These are phyloP conservation scores for Phytopythium aichiense DNA, from an alignment of 352 stramenopile genomes.

Conservation along the genomic window DNA sequence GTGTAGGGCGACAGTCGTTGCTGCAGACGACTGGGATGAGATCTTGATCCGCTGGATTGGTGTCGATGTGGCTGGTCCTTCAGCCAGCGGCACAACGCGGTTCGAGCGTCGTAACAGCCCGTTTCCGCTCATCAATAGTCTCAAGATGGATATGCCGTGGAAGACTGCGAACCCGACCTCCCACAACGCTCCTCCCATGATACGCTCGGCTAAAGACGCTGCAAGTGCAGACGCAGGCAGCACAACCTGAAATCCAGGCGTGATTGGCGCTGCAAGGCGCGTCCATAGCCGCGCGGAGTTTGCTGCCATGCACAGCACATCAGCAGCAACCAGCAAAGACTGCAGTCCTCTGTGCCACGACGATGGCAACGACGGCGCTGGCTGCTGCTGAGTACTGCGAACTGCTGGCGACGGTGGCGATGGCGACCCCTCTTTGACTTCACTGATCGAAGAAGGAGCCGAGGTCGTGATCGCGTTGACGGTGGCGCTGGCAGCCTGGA, in stretches of 20 bases:
- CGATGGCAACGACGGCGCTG: background rate
- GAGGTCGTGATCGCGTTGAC: background rate
- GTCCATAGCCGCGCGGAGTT: background rate
- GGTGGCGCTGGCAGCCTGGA: slow-evolving; percentile 3
- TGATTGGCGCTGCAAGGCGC: background rate
- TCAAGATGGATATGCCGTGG: background rate
- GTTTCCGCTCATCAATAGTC: background rate
- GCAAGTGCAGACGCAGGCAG: background rate
- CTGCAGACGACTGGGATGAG: background rate
- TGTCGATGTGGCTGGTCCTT: background rate
- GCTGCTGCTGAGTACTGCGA: background rate
- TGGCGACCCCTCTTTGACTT: background rate
- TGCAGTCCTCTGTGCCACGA: background rate
- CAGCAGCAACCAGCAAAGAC: background rate
- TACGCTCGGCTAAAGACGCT: background rate
- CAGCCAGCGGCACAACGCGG: background rate
- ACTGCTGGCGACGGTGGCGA: background rate
- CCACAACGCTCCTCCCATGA: background rate
- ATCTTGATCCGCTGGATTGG: background rate
- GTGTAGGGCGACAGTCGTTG: background rate
- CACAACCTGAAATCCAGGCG: background rate
- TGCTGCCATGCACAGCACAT: background rate
- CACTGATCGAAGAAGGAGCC: background rate
- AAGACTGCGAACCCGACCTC: background rate
- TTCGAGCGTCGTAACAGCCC: background rate